These are phyloP conservation scores for Imleria badia DNA, from an alignment of 768 basidiomycete genomes.

Conservation along the genomic window DNA sequence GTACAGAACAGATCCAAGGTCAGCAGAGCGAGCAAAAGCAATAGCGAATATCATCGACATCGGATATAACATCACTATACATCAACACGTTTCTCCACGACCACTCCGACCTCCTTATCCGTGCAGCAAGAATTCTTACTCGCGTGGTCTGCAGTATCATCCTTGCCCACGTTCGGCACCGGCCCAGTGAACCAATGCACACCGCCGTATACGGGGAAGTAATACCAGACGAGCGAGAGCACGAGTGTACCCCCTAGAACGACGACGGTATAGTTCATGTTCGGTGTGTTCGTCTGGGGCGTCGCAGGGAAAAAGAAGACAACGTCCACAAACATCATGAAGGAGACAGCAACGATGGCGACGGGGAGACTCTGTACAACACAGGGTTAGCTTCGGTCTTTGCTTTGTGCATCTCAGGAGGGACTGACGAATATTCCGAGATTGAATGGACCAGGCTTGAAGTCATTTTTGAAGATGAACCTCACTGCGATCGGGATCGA, in stretches of 20 bases:
- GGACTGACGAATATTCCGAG: conserved; percentile 42
- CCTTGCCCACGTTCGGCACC: conserved; percentile 42
- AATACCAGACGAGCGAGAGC: conserved; percentile 62
- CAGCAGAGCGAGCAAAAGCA: too few species aligned
- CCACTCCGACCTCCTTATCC: not conserved
- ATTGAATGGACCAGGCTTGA: conserved; percentile 47
- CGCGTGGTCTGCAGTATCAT: not conserved
- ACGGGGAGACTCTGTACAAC: conserved; percentile 50
- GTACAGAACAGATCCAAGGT: not conserved
- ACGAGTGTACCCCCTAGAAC: conserved; percentile 59
- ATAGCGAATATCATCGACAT: not conserved
- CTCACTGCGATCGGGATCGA: conserved; percentile 51
- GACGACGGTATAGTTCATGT: conserved; percentile 74
- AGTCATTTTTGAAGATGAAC: conserved; percentile 45
- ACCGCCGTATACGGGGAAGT: conserved; percentile 67
- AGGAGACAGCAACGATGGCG: conserved; percentile 51
- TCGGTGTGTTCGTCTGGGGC: conserved; percentile 40
- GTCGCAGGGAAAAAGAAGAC: conserved; percentile 64
- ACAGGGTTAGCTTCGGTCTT: conserved; percentile 4
- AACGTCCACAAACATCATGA: conserved; percentile 63
- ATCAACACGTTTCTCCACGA: not conserved
- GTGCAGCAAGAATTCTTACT: not conserved
- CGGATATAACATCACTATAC: too few species aligned
- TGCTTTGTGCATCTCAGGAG: not conserved
- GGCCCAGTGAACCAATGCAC: conserved; percentile 71